Conservation (phyloP, 108 stramenopile genomes). For the Nitzschia sp. region DNA sequence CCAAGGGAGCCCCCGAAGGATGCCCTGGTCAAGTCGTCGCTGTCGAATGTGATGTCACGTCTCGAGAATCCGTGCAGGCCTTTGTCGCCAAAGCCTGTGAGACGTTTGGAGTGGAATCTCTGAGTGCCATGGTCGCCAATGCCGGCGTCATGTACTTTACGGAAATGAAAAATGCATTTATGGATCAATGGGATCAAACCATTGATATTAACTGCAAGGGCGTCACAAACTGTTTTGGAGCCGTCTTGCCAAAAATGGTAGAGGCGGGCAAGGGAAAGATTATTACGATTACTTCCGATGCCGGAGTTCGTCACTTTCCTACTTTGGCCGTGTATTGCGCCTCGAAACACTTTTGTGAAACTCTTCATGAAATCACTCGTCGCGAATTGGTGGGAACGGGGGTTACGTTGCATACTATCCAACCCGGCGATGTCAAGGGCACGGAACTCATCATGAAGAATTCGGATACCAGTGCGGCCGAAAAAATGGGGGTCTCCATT, state of each 20-base stretch:
- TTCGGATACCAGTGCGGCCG: conserved; percentile 51
- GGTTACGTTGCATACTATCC: conserved; percentile 53
- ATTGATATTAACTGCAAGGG: conserved; percentile 87
- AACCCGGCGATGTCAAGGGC: conserved; percentile 61
- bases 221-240: conserved; percentile 64
- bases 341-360: conserved; percentile 76
- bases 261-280: conserved; percentile 73
- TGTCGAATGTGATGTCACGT: conserved; percentile 53
- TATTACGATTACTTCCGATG: conserved; percentile 78
- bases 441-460: conserved; percentile 55
- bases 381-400: conserved; percentile 57
- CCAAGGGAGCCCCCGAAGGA: conserved; percentile 20
- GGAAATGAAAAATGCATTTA: conserved; percentile 62
- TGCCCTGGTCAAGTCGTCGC: conserved; percentile 18
- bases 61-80: conserved; percentile 32
- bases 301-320: conserved; percentile 68
- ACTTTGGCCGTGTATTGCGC: conserved; percentile 76
- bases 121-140: conserved; percentile 57
- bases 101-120: conserved; percentile 22
- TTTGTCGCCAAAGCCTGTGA: conserved; percentile 39
- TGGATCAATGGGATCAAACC: conserved; percentile 82
- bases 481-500: conserved; percentile 49
- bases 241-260: conserved; percentile 61
- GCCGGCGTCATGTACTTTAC: conserved; percentile 89
- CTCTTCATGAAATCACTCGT: conserved; percentile 48